Conservation (phyloP, 148 eudicot species). For the Simmondsia chinensis region DNA sequence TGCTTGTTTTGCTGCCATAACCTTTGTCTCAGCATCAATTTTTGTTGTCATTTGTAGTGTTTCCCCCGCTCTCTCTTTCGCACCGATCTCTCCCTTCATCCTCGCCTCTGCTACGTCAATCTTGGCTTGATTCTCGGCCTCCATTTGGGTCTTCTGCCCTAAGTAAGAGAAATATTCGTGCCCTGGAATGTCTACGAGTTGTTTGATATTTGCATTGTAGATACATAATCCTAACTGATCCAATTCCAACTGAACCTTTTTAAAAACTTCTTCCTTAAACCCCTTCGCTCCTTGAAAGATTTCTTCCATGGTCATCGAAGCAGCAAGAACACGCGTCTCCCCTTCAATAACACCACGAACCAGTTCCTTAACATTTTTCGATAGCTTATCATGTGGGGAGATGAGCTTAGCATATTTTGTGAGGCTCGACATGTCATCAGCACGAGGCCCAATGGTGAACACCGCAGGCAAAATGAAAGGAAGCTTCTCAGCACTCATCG, state of each 20-base stretch:
- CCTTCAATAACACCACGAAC: slow-evolving; percentile 25
- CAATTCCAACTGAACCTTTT: no score
- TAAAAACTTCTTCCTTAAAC: no score
- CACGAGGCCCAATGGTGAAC: slow-evolving; percentile 22
- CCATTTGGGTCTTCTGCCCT: slow-evolving; percentile 26
- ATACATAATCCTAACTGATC: no score
- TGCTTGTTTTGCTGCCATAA: no score
- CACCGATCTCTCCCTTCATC: slow-evolving; percentile 22
- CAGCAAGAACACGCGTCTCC: no score
- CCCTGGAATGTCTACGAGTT: no score
- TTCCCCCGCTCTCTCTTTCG: slow-evolving; percentile 14
- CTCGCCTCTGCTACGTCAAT: slow-evolving; percentile 24
- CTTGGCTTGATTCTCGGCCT: slow-evolving; percentile 25
- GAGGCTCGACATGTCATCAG: slow-evolving; percentile 11
- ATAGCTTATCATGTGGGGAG: slow-evolving; percentile 25
- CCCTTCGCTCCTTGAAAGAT: no score
- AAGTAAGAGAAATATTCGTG: no score
- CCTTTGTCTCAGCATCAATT: no score
- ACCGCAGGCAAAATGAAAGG: slow-evolving; percentile 24
- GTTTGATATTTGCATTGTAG: no score
- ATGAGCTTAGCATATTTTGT: slow-evolving; percentile 18
- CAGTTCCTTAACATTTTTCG: slow-evolving; percentile 16
- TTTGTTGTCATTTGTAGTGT: slow-evolving; percentile 21
- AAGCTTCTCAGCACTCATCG: slow-evolving; percentile 28
- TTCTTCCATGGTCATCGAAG: no score